A percentile compares a stretch with the other conserved stretches of the same genome.
These are phyloP conservation scores for Groenewaldozyma tartarivorans DNA, from an alignment of 805 yeast genomes.

Conservation along the genomic window DNA sequence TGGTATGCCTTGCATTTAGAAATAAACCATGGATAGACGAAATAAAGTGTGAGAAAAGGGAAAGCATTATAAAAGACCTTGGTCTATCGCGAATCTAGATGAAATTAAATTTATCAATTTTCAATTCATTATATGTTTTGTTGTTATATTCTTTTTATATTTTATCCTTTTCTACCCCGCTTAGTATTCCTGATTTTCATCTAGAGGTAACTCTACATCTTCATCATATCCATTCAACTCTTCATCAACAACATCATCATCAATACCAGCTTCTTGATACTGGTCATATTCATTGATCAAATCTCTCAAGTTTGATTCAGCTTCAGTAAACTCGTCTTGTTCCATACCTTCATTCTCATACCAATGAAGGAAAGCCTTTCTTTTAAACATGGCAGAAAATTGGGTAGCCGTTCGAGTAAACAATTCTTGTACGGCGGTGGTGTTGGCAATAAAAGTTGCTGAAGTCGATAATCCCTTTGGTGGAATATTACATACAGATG, in stretches of 20 bases:
- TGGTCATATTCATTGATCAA: constrained; percentile 87
- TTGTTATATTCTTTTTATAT: too few relatives aligned
- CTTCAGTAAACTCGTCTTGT: constrained; percentile 88
- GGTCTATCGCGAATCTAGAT: too few relatives aligned
- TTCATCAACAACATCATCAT: constrained; percentile 55
- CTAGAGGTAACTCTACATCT: constrained; percentile 1
- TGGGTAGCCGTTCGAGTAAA: constrained; percentile 87
- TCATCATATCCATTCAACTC: constrained; percentile 10
- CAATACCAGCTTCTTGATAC: constrained; percentile 79
- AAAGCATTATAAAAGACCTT: too few relatives aligned
- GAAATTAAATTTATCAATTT: too few relatives aligned
- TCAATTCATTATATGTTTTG: too few relatives aligned
- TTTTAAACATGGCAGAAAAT: constrained; percentile 86
- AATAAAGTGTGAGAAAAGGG: too few relatives aligned
- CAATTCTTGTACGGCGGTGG: constrained; percentile 88
- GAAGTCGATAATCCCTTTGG: constrained; percentile 81
- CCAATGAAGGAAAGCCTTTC: constrained; percentile 95
- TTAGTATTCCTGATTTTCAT: too few relatives aligned
- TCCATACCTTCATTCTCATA: constrained; percentile 96
- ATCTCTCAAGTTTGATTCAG: constrained; percentile 87
- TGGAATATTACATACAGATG: constrained; percentile 88
- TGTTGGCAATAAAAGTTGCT: constrained; percentile 90
- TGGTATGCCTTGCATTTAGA: too few relatives aligned
- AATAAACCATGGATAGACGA: too few relatives aligned
- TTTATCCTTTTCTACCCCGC: too few relatives aligned